Conservation (phyloP, 1,284 basidiomycete species). For the Coniophora puteana region DNA sequence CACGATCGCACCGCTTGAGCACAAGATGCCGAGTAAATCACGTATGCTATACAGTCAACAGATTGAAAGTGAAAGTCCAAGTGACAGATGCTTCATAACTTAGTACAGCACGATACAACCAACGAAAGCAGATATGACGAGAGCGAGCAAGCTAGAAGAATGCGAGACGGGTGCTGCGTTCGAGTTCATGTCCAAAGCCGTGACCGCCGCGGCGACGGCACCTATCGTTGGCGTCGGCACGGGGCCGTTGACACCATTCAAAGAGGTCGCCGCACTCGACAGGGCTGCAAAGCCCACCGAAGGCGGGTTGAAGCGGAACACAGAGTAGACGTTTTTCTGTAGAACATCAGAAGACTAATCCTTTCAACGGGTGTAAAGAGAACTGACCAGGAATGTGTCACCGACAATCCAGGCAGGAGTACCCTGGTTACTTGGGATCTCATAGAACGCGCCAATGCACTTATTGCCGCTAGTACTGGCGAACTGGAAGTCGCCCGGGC, state of each 20-base stretch:
- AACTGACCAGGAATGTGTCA: slow-evolving; percentile 22
- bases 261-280: slow-evolving; percentile 20
- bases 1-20: no score
- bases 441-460: slow-evolving; percentile 26
- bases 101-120: not conserved
- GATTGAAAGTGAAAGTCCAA: no score
- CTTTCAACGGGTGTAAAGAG: not conserved
- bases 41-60: no score
- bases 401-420: slow-evolving; percentile 25
- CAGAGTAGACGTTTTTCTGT: slow-evolving; percentile 30
- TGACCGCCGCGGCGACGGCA: slow-evolving; percentile 11
- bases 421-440: slow-evolving; percentile 11
- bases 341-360: slow-evolving; percentile 5
- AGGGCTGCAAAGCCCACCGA: slow-evolving; percentile 27
- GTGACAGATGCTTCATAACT: no score
- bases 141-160: slow-evolving; percentile 7
- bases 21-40: no score
- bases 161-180: slow-evolving; percentile 12
- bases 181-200: no score
- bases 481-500: slow-evolving; percentile 22
- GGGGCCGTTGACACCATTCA: slow-evolving; percentile 19
- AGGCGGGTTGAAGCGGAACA: slow-evolving; percentile 26
- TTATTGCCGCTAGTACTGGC: slow-evolving; percentile 6
- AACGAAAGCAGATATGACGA: slow-evolving; percentile 6
- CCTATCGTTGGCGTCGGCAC: slow-evolving; percentile 24